phyloP scores from a whole-genome alignment of 441 rosid species.

The Pelargonium hybrid region DNA sequence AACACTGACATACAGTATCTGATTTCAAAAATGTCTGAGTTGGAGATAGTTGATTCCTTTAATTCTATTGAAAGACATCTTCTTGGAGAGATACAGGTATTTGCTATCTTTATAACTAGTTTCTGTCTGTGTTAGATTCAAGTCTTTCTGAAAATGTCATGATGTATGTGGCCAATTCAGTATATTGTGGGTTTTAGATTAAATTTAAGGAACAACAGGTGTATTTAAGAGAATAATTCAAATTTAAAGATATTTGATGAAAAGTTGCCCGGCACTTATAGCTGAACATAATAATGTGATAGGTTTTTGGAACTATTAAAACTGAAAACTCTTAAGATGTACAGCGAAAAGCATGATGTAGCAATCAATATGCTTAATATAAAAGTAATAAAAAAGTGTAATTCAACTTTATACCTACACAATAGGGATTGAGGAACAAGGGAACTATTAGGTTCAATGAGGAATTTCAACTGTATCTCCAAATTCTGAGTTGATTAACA shows the following conservation, averaged over 20 bases:
- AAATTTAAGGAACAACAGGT: neutral
- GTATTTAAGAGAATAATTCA: neutral
- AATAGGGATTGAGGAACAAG: neutral
- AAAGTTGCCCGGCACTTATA: neutral
- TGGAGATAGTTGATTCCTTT: slow-evolving; percentile 88
- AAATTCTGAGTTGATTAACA: too few species aligned
- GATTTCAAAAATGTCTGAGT: slow-evolving; percentile 58
- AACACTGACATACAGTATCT: slow-evolving; percentile 55
- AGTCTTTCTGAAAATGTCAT: too few species aligned
- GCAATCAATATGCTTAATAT: neutral
- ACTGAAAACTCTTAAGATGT: neutral
- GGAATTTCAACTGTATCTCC: neutral
- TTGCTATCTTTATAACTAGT: slow-evolving; percentile 7
- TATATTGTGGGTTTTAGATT: slow-evolving; percentile 1
- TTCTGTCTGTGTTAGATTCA: neutral
- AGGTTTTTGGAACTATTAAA: neutral
- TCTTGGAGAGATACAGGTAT: slow-evolving; percentile 61
- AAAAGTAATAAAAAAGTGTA: neutral
- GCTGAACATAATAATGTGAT: neutral
- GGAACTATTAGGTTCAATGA: neutral
- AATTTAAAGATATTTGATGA: neutral
- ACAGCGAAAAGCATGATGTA: neutral
- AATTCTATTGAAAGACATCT: slow-evolving; percentile 81
- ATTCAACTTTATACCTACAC: neutral
- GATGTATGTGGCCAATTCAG: neutral